Evolutionary conservation across 805 yeast genomes (phyloP), one percentile per base, ranked within the genome.

Genomic region (Sugiyamaella chiloensis): DNA sequence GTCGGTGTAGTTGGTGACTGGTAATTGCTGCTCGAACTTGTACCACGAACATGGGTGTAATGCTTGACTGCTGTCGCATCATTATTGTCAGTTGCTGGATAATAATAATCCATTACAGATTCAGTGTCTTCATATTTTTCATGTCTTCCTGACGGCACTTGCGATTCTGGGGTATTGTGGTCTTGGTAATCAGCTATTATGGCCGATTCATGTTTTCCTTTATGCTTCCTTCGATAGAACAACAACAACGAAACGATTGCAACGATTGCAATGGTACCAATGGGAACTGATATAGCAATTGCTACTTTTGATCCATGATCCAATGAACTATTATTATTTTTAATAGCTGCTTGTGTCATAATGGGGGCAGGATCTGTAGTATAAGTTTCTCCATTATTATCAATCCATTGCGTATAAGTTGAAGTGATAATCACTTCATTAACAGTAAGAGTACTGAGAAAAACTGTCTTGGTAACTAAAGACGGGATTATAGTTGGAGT

Each of bases 331-430:
- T 27, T 11, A 7, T 31, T 9, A n/a, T 34, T 34, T 23, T n/a
- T 16, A 6, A 26, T 16, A 14, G n/a, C 40, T 12, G 37, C 42
- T 14, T 27, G 16, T 14, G 41, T 41, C 4, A 31, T 43, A 3
- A 44, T 44, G 26, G 47, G 47, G 11, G 26, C 47, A 3, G 47
- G 47, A 23, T 44, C 47, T n/a, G 43, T 44, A 14, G 47, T 44
- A 32, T 24, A 44, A 7, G 30, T 40, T 24, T 20, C 6, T 2
- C 46, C 46, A 26, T 23, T 39, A 32, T 29, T 40, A 37, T 34
- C 47, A 9, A 44, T 37, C 47, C 47, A 44, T 24, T 44, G 19
- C 6, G 47, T 44, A 21, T 36, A 31, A 4, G 47, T 44, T 5
- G 47, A 36, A 16, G 47, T 44, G 21, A 21, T 17, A 11, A 24